Percentiles rank a stretch among this genome's conserved stretches.
Conservation (phyloP, 108 stramenopile species). For the Skeletonema menzelii region DNA sequence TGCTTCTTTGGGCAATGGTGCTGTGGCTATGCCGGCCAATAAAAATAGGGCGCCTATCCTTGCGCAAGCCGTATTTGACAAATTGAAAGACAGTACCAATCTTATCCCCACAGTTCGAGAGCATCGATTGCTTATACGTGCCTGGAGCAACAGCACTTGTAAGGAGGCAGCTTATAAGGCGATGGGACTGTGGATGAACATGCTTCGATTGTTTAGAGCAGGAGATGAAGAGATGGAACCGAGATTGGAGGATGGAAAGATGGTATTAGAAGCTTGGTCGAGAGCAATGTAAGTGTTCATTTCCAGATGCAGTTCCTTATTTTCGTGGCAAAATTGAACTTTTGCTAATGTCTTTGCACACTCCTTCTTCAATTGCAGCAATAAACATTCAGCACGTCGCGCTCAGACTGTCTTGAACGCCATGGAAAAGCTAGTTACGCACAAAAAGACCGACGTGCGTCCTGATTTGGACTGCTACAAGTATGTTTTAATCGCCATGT, state of each 20-base stretch:
- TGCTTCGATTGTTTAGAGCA: constrained; percentile 49
- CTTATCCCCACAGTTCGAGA: constrained; percentile 31
- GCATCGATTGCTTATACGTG: constrained; percentile 61
- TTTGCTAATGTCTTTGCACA: constrained; percentile 1
- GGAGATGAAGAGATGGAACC: constrained; percentile 69
- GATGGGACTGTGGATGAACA: constrained; percentile 71
- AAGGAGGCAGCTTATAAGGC: constrained; percentile 66
- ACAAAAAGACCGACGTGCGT: constrained; percentile 45
- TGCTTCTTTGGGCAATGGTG: constrained; percentile 13
- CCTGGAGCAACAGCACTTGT: constrained; percentile 55
- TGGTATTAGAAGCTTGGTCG: constrained; percentile 75
- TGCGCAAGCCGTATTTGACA: constrained; percentile 47
- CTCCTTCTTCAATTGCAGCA: constrained; percentile 28
- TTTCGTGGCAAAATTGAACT: not conserved
- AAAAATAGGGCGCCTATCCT: constrained; percentile 27
- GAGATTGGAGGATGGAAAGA: constrained; percentile 73
- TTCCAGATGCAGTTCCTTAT: not conserved
- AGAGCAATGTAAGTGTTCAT: constrained; percentile 48
- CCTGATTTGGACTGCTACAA: constrained; percentile 69
- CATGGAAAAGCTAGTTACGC: constrained; percentile 51
- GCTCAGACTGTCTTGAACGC: constrained; percentile 55
- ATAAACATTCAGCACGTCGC: constrained; percentile 66
- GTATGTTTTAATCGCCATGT: constrained; percentile 51
- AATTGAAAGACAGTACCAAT: constrained; percentile 30
- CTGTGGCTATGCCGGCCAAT: not conserved